Evolutionary conservation across 2,329 filamentous ascomycete species (phyloP), one percentile per base, ranked within the genome.

Genomic region (Pseudohalonectria lignicola): DNA sequence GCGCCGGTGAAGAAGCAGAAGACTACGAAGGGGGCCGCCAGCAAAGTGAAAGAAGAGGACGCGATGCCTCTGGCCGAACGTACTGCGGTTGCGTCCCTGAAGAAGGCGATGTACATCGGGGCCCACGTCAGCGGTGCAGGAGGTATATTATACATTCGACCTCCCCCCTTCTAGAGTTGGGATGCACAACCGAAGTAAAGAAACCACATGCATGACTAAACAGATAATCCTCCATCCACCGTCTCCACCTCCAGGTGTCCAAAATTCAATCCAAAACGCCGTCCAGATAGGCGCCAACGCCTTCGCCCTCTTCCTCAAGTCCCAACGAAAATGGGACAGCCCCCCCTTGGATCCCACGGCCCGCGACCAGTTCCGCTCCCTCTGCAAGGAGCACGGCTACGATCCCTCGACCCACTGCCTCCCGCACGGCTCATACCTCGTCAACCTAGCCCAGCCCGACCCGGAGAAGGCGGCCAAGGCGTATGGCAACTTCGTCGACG

Each of bases 231-330:
- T n/a, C n/a, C n/a, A n/a, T n/a, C n/a, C n/a, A n/a, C n/a, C n/a
- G n/a, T n/a, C n/a, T 10, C 30, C 17, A 20, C 36, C 40, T 42
- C 29, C 49, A 88, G 85, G 88, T 38, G 84, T 96, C 1, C 87
- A 95, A 41, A 95, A 96, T 57, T 74, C 88, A 0, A 71, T 96
- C 41, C 66, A 70, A 17, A 94, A 94, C 49, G 76, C 82, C 32
- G 55, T 80, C 2, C 74, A 86, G 36, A 87, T 94, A 46, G 88
- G 88, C 38, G 88, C 83, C 45, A 98, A 96, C 55, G 78, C 88
- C 9, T 94, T 96, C 49, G 92, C 92, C 4, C 69, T 96, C 16
- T 98, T 98, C 63, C 71, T 98, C 49, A 96, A 96, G 57, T 94
- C 86, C 0, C 92, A 98, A 59, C 79, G 88, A 39, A 96, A 94